Conservation (phyloP, 805 yeast genomes). For the Pichia heedii region DNA sequence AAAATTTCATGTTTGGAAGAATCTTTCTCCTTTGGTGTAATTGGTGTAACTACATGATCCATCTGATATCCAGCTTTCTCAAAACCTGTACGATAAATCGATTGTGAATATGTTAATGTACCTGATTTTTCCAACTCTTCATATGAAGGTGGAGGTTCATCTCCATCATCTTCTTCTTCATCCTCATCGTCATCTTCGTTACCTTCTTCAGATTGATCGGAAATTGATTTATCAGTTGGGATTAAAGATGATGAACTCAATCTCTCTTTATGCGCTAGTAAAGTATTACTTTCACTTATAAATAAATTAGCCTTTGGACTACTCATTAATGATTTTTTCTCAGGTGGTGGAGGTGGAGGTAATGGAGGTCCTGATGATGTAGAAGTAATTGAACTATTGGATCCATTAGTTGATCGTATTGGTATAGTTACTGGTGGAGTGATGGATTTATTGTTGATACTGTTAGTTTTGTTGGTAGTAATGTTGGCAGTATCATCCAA, state of each 20-base stretch:
- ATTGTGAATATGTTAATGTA: conserved; percentile 24
- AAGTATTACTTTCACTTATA: conserved; percentile 3
- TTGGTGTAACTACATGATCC: conserved; percentile 17
- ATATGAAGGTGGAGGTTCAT: conserved; percentile 25
- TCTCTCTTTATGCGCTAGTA: conserved; percentile 3
- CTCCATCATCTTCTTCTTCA: conserved; percentile 5
- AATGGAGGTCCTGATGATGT: conserved; percentile 17
- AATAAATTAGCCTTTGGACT: conserved; percentile 22
- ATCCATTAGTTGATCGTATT: not conserved
- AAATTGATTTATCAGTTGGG: conserved; percentile 18
- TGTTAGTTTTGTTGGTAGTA: not conserved
- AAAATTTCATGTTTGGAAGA: not conserved
- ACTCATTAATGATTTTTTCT: conserved; percentile 16
- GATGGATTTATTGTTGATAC: too few species aligned
- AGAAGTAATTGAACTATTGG: not conserved
- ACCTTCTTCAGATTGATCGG: conserved; percentile 8
- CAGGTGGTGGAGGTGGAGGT: conserved; percentile 24
- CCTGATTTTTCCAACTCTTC: conserved; percentile 28
- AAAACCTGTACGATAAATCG: conserved; percentile 29
- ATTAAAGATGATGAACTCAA: conserved; percentile 18
- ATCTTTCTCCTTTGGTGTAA: conserved; percentile 4
- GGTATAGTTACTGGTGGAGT: not conserved
- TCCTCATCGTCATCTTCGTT: conserved; percentile 7
- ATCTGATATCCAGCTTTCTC: conserved; percentile 29
- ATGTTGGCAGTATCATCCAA: conserved; percentile 5